phyloP scores from a whole-genome alignment of 495 filamentous ascomycete species.

The Haplographium delicatum region DNA sequence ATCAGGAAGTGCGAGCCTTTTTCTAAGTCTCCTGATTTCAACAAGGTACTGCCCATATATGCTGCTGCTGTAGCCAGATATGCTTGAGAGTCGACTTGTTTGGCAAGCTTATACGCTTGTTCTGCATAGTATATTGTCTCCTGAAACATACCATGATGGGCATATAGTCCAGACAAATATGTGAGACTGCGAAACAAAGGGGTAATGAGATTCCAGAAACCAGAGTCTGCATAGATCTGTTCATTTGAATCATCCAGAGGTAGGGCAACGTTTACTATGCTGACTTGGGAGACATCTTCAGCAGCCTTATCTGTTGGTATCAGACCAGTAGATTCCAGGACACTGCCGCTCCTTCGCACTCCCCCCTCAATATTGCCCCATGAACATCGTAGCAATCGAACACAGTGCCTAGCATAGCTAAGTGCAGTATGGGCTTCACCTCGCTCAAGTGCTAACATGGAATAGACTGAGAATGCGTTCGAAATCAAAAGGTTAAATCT shows the following conservation, averaged over 20 bases:
- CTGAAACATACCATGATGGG: constrained; percentile 77
- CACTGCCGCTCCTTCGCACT: background rate
- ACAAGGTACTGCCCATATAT: constrained; percentile 58
- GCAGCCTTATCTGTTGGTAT: constrained; percentile 30
- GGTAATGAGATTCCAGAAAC: constrained; percentile 76
- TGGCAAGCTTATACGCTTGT: constrained; percentile 74
- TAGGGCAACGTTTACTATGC: constrained; percentile 14
- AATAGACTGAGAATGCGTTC: constrained; percentile 52
- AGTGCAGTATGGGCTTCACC: constrained; percentile 62
- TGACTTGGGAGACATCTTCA: constrained; percentile 31
- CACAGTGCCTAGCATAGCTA: constrained; percentile 58
- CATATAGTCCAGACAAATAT: constrained; percentile 69
- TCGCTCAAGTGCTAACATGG: constrained; percentile 56
- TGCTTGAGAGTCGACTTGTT: constrained; percentile 56
- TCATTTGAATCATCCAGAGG: background rate
- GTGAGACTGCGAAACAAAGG: constrained; percentile 62
- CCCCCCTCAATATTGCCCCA: constrained; percentile 64
- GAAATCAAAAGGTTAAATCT: constrained; percentile 33
- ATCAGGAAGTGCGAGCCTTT: constrained; percentile 58
- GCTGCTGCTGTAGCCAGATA: constrained; percentile 49
- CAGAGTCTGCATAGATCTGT: constrained; percentile 45
- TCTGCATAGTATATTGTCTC: constrained; percentile 90
- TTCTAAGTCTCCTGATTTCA: constrained; percentile 53
- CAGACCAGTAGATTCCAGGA: constrained; percentile 11
- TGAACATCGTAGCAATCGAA: constrained; percentile 60